Conservation (phyloP, 352 stramenopile species). For the Globisporangium viniferum region DNA sequence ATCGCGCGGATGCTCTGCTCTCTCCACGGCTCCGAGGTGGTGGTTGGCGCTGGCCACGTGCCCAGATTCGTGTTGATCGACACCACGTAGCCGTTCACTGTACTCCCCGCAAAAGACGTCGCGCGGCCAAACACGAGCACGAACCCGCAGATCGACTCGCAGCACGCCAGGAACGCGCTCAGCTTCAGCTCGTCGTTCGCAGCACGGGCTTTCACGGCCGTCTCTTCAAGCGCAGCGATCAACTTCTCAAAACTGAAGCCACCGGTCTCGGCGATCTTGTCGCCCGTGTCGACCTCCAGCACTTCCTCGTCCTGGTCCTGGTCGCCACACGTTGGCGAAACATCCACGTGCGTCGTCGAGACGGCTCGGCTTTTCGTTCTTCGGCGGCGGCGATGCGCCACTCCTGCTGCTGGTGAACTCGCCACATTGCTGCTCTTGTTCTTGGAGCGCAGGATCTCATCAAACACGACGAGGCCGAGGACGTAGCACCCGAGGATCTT, state of each 20-base stretch:
- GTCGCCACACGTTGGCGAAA: background rate
- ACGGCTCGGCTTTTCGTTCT: slow-evolving; percentile 3
- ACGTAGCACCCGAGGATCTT: slow-evolving; percentile 48
- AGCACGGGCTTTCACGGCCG: slow-evolving; percentile 28
- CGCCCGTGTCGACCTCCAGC: slow-evolving; percentile 52
- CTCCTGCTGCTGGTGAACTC: background rate
- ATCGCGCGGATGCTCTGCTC: slow-evolving; percentile 53
- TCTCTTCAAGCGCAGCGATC: slow-evolving; percentile 30
- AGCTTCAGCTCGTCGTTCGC: slow-evolving; percentile 42
- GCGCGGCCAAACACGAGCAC: slow-evolving; percentile 76
- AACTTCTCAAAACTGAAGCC: slow-evolving; percentile 54
- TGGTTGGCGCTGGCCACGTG: slow-evolving; percentile 30
- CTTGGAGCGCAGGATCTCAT: slow-evolving; percentile 29
- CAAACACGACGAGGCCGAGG: slow-evolving; percentile 49
- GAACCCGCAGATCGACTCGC: slow-evolving; percentile 66
- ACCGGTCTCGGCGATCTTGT: slow-evolving; percentile 31
- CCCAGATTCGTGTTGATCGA: slow-evolving; percentile 67
- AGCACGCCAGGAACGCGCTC: slow-evolving; percentile 44
- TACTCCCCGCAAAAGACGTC: slow-evolving; percentile 77
- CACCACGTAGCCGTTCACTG: slow-evolving; percentile 68
- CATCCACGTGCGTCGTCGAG: background rate
- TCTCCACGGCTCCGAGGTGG: slow-evolving; percentile 32
- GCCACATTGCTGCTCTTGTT: slow-evolving; percentile 13
- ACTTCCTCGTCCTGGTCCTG: slow-evolving; percentile 45
- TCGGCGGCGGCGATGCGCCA: background rate